Conservation (phyloP, 78 protist species). For the Cavenderia fasciculata region DNA sequence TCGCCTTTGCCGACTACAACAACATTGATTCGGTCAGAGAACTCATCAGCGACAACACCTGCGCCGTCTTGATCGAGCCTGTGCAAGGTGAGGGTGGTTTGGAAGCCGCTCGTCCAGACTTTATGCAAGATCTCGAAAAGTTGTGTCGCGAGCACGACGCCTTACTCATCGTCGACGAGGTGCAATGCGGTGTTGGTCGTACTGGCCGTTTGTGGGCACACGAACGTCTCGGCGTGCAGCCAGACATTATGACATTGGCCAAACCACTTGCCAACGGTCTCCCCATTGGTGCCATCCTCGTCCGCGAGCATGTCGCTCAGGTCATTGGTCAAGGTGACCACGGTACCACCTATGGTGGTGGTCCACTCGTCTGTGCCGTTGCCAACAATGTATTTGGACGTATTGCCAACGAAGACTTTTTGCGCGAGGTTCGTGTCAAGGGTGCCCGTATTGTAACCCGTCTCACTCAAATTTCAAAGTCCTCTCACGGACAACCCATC, state of each 20-base stretch:
- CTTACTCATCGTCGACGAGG: slow-evolving; percentile 76
- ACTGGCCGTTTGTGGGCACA: slow-evolving; percentile 91
- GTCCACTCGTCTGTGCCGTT: slow-evolving; percentile 80
- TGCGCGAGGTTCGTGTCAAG: slow-evolving; percentile 15
- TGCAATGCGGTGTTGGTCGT: slow-evolving; percentile 92
- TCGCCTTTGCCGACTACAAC: slow-evolving; percentile 58
- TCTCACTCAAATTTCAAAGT: background rate
- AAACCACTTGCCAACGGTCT: slow-evolving; percentile 91
- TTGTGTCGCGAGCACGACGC: slow-evolving; percentile 65
- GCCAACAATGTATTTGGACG: slow-evolving; percentile 58
- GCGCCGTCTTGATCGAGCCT: slow-evolving; percentile 88
- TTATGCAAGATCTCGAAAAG: slow-evolving; percentile 44
- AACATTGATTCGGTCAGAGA: slow-evolving; percentile 37
- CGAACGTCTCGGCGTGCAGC: slow-evolving; percentile 13
- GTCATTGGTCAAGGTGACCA: slow-evolving; percentile 85
- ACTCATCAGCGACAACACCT: slow-evolving; percentile 8
- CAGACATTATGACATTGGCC: slow-evolving; percentile 90
- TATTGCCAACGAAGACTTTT: slow-evolving; percentile 42
- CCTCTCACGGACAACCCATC: background rate
- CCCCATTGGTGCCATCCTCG: slow-evolving; percentile 91
- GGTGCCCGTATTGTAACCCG: slow-evolving; percentile 21
- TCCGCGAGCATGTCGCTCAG: slow-evolving; percentile 53
- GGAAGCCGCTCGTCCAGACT: slow-evolving; percentile 45
- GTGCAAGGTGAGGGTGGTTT: slow-evolving; percentile 90
- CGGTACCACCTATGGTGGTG: slow-evolving; percentile 91